Base-by-base conservation (phyloP, 2,329 filamentous ascomycete species). In the Parastagonospora nodorum region DNA sequence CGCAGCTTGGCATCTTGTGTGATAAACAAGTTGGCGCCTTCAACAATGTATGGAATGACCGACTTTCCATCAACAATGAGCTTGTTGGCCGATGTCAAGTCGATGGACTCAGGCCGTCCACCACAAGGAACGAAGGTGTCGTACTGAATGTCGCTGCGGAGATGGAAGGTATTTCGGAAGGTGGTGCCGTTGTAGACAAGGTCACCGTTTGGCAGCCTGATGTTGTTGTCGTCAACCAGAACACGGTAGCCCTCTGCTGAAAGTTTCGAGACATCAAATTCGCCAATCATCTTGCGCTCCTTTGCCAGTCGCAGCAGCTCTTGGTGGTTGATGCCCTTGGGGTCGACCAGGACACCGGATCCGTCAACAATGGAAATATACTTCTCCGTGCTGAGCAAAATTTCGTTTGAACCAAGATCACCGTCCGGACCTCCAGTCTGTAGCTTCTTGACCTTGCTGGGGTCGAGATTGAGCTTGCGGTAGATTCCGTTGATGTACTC, bases 1-100 rank as follows among this genome's bases (percentile, higher is more conserved):
- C 92, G 89, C 48, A 97, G 83, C 80, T 97, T 97, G 65, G 93
- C 93, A 67, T 99, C 94, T 76, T 99, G 94, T 0, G 94, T 97
- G 77, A 99, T 95, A 84, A 99, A 99, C 47, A 99, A 82, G 74
- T 97, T 99, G 75, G 94, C 94, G 45, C 94, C 94, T 77, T 99
- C 94, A 38, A 99, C 93, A 46, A 99, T 94, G 78, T 95, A 99
- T 1, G 93, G 92, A 53, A 99, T 88, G 9, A 83, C 85, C 16
- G 84, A 82, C 79, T 96, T 97, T 77, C 92, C 92, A 56, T 96
- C 86, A 71, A 88, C 86, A 75, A 99, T 97, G 56, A 99, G 84
- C 73, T 89, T 90, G 76, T 84, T 88, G 55, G 92, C 93, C 7
- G 88, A 90, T 48, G 90, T 88, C 51, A 97, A 84, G 72, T 99